phyloP scores from a whole-genome alignment of 768 basidiomycete species.

The Hypsizygus marmoreus region DNA sequence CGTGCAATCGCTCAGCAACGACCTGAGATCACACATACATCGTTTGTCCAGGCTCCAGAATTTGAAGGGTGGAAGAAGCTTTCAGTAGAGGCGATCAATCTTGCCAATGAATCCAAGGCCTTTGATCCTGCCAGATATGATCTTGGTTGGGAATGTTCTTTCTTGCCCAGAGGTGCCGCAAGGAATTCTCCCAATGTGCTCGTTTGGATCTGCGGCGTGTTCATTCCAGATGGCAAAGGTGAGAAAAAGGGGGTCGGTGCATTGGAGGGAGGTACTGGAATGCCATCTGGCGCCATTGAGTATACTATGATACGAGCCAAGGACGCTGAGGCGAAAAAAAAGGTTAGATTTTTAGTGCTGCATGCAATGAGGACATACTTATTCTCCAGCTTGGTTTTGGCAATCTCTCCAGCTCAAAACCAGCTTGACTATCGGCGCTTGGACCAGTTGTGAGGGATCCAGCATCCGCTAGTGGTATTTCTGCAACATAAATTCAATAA shows the following conservation, averaged over 20 bases:
- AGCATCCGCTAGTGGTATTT: slow-evolving; percentile 71
- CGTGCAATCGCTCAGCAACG: not conserved
- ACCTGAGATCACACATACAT: slow-evolving; percentile 45
- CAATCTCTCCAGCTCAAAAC: slow-evolving; percentile 72
- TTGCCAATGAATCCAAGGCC: slow-evolving; percentile 83
- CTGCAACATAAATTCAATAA: slow-evolving; percentile 33
- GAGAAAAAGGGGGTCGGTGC: slow-evolving; percentile 76
- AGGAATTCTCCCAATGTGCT: slow-evolving; percentile 57
- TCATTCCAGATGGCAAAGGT: slow-evolving; percentile 63
- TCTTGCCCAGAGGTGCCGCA: slow-evolving; percentile 56
- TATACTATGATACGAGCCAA: slow-evolving; percentile 86
- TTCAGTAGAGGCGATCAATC: slow-evolving; percentile 84
- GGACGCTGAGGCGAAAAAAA: slow-evolving; percentile 55
- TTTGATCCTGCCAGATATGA: slow-evolving; percentile 81
- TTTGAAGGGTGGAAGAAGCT: slow-evolving; percentile 92
- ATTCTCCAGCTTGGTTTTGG: slow-evolving; percentile 78
- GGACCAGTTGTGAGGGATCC: slow-evolving; percentile 78
- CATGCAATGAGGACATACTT: slow-evolving; percentile 41
- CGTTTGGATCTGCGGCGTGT: slow-evolving; percentile 53
- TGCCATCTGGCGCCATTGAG: slow-evolving; percentile 76
- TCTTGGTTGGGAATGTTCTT: slow-evolving; percentile 39
- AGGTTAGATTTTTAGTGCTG: slow-evolving; percentile 12
- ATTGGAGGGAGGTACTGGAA: slow-evolving; percentile 57
- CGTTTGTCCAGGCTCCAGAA: slow-evolving; percentile 79
- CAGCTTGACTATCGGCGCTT: slow-evolving; percentile 69